Conservation (phyloP, 2,329 filamentous ascomycete genomes). For the Cladophialophora immunda region DNA sequence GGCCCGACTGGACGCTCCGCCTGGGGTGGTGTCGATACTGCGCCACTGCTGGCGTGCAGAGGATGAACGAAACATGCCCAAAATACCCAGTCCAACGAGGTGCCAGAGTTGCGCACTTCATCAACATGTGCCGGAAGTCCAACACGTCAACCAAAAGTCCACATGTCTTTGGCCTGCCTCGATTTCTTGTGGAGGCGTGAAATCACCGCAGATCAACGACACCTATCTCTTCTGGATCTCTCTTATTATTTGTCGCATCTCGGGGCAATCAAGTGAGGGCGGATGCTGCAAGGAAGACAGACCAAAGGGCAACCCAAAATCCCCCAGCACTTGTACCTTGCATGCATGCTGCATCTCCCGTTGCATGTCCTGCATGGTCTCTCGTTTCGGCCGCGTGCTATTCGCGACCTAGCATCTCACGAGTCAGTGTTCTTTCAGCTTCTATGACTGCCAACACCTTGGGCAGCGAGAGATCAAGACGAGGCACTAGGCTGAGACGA, state of each 20-base stretch:
- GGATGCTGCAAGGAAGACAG: background rate
- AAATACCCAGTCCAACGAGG: background rate
- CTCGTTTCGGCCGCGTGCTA: background rate
- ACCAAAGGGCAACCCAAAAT: background rate
- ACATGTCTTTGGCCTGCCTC: background rate
- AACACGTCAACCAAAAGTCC: background rate
- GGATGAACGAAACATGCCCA: background rate
- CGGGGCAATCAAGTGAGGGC: background rate
- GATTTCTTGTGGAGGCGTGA: background rate
- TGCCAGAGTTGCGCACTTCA: background rate
- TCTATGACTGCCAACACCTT: background rate
- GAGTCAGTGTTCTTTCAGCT: background rate
- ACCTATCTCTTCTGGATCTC: background rate
- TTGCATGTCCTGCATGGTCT: background rate
- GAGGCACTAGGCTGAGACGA: background rate
- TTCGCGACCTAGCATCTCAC: background rate
- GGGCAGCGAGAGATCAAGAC: background rate
- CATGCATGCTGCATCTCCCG: background rate
- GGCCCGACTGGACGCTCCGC: background rate
- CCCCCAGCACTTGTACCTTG: conserved; percentile 1
- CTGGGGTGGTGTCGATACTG: background rate
- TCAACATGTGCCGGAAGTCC: background rate
- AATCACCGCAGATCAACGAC: background rate
- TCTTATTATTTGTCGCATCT: background rate
- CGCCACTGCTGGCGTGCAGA: background rate